Conservation (phyloP, 192 early-diverging fungal species). For the Coemansia sp. region DNA sequence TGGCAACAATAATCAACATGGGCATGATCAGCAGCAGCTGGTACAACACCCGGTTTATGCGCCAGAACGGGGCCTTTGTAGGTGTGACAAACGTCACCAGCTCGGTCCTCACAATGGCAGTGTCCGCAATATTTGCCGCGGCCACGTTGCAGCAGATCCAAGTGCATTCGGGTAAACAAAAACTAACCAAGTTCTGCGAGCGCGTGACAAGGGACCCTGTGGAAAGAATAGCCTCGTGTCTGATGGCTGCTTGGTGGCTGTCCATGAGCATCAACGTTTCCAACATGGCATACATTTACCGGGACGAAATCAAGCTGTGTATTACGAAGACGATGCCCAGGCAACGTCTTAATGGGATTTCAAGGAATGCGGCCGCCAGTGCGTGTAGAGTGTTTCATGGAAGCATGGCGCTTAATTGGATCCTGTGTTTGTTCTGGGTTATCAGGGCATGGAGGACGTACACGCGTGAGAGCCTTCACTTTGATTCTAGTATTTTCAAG, state of each 20-base stretch:
- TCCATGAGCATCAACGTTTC: slow-evolving; percentile 30
- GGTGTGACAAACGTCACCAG: slow-evolving; percentile 27
- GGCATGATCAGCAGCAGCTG: slow-evolving; percentile 46
- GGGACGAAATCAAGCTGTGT: slow-evolving; percentile 39
- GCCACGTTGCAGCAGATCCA: slow-evolving; percentile 18
- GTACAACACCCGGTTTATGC: slow-evolving; percentile 49
- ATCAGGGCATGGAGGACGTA: slow-evolving; percentile 39
- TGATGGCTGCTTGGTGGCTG: slow-evolving; percentile 53
- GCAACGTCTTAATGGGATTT: not conserved
- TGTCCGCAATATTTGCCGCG: slow-evolving; percentile 17
- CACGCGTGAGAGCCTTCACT: slow-evolving; percentile 34
- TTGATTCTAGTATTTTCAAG: slow-evolving; percentile 46
- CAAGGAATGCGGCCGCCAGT: slow-evolving; percentile 7
- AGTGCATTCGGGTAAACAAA: not conserved
- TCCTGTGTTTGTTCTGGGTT: slow-evolving; percentile 37
- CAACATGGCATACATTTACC: slow-evolving; percentile 43
- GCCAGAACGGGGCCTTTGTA: slow-evolving; percentile 38
- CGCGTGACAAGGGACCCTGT: slow-evolving; percentile 19
- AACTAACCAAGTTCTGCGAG: slow-evolving; percentile 12
- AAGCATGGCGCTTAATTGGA: slow-evolving; percentile 42
- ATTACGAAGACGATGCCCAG: slow-evolving; percentile 9
- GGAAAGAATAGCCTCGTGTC: slow-evolving; percentile 27
- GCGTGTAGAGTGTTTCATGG: slow-evolving; percentile 43
- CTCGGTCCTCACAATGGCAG: slow-evolving; percentile 25
- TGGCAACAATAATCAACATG: slow-evolving; percentile 41